These are phyloP conservation scores for Bauhinia variegata DNA, from an alignment of 306 rosid species.

Conservation along the genomic window DNA sequence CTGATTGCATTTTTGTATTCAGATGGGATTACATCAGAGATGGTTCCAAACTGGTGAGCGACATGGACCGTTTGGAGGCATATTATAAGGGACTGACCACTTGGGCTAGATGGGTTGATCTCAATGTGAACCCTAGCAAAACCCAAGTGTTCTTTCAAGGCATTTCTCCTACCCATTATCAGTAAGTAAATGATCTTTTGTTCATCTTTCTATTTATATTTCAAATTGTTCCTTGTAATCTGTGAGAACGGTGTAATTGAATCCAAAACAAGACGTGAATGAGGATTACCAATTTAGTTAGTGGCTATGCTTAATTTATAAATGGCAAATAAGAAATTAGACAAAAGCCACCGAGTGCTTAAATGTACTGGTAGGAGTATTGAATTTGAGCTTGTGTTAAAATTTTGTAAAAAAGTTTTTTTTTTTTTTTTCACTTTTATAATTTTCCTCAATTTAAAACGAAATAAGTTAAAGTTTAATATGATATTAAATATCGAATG, in stretches of 20 bases:
- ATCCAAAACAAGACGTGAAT: background rate
- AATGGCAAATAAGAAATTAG: background rate
- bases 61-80: slow-evolving; percentile 86
- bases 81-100: slow-evolving; percentile 73
- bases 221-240: background rate
- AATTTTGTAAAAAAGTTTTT: too few relatives aligned
- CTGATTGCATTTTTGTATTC: slow-evolving; percentile 24
- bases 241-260: background rate
- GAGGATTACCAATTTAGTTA: too few relatives aligned
- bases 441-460: too few relatives aligned
- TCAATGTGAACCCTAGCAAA: slow-evolving; percentile 66
- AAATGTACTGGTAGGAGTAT: too few relatives aligned
- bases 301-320: too few relatives aligned
- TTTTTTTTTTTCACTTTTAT: too few relatives aligned
- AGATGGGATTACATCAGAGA: slow-evolving; percentile 87
- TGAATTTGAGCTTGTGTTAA: too few relatives aligned
- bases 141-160: slow-evolving; percentile 92
- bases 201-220: background rate
- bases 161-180: slow-evolving; percentile 92
- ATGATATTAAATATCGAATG: too few relatives aligned
- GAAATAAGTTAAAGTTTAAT: too few relatives aligned
- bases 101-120: slow-evolving; percentile 93
- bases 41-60: slow-evolving; percentile 55
- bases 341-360: too few relatives aligned
- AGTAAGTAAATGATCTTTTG: slow-evolving; percentile 58